A percentile compares a stretch with the other conserved stretches of the same genome.
phyloP scores from a whole-genome alignment of 2,329 filamentous ascomycete genomes.

The Arthrobotrys musiformis region DNA sequence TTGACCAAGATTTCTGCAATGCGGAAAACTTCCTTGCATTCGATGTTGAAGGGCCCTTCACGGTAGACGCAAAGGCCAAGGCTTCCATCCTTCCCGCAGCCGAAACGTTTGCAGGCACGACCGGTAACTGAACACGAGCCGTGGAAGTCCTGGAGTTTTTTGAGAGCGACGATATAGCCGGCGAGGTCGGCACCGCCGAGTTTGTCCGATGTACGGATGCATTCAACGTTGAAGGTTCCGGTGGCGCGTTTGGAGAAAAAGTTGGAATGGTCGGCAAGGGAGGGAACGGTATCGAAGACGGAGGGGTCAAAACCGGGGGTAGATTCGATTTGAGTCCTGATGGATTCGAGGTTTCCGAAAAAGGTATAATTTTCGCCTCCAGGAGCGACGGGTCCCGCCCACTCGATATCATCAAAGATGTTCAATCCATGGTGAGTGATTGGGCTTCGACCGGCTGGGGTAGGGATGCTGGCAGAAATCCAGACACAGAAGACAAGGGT shows the following conservation, averaged over 20 bases:
- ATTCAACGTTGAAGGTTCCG: conserved; percentile 20
- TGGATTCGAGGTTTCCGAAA: conserved; percentile 11
- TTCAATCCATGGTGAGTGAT: not conserved
- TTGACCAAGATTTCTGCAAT: conserved; percentile 36
- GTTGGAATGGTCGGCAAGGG: not conserved
- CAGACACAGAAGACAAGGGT: not conserved
- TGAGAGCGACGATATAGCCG: not conserved
- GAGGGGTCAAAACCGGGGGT: conserved; percentile 29
- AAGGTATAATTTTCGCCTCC: conserved; percentile 33
- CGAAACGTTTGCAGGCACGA: conserved; percentile 7
- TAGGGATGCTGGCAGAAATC: not conserved
- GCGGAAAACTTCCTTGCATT: conserved; percentile 21
- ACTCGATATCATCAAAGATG: conserved; percentile 19
- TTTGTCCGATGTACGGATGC: conserved; percentile 5
- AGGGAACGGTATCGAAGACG: not conserved
- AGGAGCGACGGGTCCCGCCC: conserved; percentile 27
- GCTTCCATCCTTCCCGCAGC: conserved; percentile 14
- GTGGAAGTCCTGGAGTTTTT: conserved; percentile 9
- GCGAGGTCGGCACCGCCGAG: not conserved
- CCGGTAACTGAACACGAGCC: conserved; percentile 32
- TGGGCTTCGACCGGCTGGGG: not conserved
- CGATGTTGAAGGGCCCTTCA: conserved; percentile 14
- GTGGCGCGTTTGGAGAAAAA: conserved; percentile 8
- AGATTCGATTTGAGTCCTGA: conserved; percentile 30
- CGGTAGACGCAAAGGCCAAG: conserved; percentile 27